phyloP scores from a whole-genome alignment of 805 yeast genomes.

The Saccharomycopsis schoenii region DNA sequence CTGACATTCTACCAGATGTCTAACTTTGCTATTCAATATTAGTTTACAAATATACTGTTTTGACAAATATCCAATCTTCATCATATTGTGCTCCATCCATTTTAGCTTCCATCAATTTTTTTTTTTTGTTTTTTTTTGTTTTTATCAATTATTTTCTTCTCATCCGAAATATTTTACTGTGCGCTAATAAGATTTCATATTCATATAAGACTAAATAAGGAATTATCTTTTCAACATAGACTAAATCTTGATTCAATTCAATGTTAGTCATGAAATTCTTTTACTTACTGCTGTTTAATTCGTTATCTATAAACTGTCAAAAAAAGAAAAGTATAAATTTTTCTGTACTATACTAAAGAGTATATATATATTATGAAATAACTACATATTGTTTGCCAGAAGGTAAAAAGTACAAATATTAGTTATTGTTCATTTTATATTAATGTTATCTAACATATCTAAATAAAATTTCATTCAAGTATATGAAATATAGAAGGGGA shows the following conservation, averaged over 20 bases:
- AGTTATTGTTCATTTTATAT: background rate
- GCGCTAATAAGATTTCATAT: background rate
- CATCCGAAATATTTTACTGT: background rate
- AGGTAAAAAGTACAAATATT: no score
- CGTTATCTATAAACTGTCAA: no score
- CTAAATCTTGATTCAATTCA: background rate
- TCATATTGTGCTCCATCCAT: background rate
- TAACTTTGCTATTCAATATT: background rate
- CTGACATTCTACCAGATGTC: background rate
- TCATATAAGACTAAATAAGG: background rate
- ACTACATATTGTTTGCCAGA: background rate
- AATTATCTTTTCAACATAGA: background rate
- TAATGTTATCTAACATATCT: background rate
- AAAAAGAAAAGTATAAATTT: no score
- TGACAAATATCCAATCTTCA: background rate
- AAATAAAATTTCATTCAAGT: background rate
- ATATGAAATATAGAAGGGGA: background rate
- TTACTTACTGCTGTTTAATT: no score
- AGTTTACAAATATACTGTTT: background rate
- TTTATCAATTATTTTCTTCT: background rate
- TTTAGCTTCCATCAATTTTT: background rate
- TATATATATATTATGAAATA: background rate
- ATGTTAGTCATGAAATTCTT: no score
- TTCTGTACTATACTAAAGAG: background rate
- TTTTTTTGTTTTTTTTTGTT: background rate